phyloP scores from a whole-genome alignment of 176 grass and related monocot genomes.

The Bolboschoenus planiculmis region DNA sequence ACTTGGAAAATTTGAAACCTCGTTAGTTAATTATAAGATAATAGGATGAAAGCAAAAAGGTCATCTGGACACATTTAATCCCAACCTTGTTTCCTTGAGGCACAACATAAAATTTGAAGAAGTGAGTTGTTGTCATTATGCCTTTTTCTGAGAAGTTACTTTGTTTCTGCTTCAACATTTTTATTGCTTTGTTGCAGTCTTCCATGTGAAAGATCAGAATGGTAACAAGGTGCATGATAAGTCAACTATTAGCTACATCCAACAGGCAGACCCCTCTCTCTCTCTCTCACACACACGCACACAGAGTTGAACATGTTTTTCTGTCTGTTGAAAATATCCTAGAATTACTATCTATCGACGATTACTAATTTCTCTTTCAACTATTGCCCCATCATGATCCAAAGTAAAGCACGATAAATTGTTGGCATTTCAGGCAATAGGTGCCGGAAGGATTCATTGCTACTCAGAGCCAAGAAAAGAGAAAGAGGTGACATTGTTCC shows the following conservation, averaged over 20 bases:
- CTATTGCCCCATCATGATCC: neutral
- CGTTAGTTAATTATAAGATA: neutral
- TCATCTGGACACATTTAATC: neutral
- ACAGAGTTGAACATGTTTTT: neutral
- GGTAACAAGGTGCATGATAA: constrained; percentile 39
- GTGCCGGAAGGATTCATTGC: neutral
- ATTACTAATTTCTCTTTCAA: neutral
- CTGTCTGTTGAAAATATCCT: neutral
- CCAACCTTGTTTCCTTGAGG: neutral
- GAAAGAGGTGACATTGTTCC: constrained; percentile 1
- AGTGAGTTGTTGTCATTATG: neutral
- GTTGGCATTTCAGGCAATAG: constrained; percentile 9
- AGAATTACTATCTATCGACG: neutral
- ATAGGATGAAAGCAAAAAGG: neutral
- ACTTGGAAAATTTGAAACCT: neutral
- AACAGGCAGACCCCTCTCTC: constrained; percentile 31
- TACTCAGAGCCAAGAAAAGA: constrained; percentile 9
- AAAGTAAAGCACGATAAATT: neutral
- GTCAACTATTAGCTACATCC: constrained; percentile 32
- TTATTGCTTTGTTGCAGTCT: constrained; percentile 29
- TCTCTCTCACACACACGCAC: neutral
- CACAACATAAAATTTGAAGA: neutral
- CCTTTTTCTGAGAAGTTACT: neutral
- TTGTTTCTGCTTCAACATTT: neutral
- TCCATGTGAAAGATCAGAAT: constrained; percentile 50